Conservation (phyloP, 176 grass and related monocot species). For the Chloris gayana region DNA sequence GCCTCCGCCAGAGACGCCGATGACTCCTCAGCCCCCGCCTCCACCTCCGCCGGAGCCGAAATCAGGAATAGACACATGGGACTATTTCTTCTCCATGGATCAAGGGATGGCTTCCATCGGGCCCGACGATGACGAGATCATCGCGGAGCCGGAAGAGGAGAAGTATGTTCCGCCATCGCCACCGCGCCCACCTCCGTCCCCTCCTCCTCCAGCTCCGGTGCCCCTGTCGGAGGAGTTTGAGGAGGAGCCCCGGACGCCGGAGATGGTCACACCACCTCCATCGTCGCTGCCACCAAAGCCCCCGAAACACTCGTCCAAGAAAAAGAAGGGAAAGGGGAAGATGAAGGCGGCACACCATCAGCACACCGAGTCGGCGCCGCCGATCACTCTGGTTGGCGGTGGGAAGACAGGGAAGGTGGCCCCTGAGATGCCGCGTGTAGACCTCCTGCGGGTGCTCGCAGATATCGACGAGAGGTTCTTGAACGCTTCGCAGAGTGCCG, state of each 20-base stretch:
- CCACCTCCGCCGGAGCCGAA: constrained; percentile 49
- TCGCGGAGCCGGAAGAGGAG: constrained; percentile 46
- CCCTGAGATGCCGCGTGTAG: constrained; percentile 43
- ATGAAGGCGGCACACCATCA: constrained; percentile 67
- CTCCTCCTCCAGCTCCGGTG: constrained; percentile 20
- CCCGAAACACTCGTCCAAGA: constrained; percentile 46
- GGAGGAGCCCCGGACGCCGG: constrained; percentile 66
- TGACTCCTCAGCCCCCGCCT: constrained; percentile 38
- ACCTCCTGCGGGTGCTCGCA: constrained; percentile 64
- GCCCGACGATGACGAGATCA: constrained; percentile 60
- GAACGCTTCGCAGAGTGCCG: constrained; percentile 77
- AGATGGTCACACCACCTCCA: constrained; percentile 48
- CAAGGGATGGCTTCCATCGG: constrained; percentile 68
- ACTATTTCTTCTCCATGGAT: constrained; percentile 91
- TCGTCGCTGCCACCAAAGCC: constrained; percentile 53
- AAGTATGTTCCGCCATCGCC: constrained; percentile 50
- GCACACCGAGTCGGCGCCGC: constrained; percentile 71
- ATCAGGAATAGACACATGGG: constrained; percentile 60
- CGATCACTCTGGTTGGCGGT: constrained; percentile 46
- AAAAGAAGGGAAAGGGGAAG: constrained; percentile 56
- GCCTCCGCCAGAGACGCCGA: constrained; percentile 44
- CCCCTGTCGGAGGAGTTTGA: constrained; percentile 25
- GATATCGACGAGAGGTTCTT: constrained; percentile 85
- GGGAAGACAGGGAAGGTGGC: constrained; percentile 60
- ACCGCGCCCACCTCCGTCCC: constrained; percentile 50